Evolutionary conservation across 495 filamentous ascomycete species (phyloP), one percentile per base, ranked within the genome.

Genomic region (Penicillium egyptiacum): DNA sequence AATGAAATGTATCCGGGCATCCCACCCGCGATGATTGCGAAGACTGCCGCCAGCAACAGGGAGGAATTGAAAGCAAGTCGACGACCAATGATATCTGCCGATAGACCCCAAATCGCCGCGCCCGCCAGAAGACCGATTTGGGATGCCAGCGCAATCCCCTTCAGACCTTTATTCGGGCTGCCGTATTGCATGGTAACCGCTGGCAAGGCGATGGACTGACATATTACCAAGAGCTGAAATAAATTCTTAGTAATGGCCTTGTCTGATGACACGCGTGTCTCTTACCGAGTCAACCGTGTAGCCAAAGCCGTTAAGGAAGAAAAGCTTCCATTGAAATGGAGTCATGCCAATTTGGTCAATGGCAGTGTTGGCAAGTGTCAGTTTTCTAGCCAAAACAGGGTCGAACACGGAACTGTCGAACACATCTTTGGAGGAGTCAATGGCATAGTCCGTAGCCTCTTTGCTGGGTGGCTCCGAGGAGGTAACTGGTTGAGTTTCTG

Each of bases 101-200:
- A 76, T 56, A 72, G 63, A 31, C 79, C 79, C 79, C 79, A 82
- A 59, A 81, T 77, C 28, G 67, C 73, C 23, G 79, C 79, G 28
- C 79, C 79, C 35, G 80, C 46, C 52, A 74, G 76, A 5, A 81
- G 63, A 41, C 80, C 80, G 28, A 75, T 58, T 49, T 75, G 68
- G 7, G 67, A 69, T 11, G 72, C 73, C 12, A 76, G 49, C 14
- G 72, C 53, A 39, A 75, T 58, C 9, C 70, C 68, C 6, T 63
- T 58, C 52, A 71, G 58, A 23, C 63, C 30, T 42, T 55, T 53
- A 23, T 60, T 63, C 16, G 70, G 67, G 19, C 60, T 57, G 19
- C 69, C 67, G 54, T 64, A 71, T 39, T 73, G 69, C 44, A 62
- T 64, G 25, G 66, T 57, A 14, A 71, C 71, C 4, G 70, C 70